These are phyloP conservation scores for Thecamonas trahens DNA, from an alignment of 78 protist species.

Conservation along the genomic window DNA sequence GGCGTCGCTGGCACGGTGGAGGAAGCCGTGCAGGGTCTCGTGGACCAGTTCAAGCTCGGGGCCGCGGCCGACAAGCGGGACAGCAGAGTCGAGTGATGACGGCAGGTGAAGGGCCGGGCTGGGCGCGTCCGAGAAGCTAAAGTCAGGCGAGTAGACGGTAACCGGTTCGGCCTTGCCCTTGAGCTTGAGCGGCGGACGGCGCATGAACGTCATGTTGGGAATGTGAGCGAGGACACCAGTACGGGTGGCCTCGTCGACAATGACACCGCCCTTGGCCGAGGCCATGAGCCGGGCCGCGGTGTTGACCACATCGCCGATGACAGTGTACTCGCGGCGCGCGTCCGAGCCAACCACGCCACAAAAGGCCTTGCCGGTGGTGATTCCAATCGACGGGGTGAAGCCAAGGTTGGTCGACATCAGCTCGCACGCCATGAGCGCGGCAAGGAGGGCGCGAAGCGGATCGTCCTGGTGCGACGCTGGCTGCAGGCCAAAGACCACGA, in stretches of 20 bases:
- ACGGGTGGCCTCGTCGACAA: slow-evolving; percentile 1
- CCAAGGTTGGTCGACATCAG: slow-evolving; percentile 18
- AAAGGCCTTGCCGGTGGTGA: slow-evolving; percentile 71
- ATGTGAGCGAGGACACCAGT: no score
- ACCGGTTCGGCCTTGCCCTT: neutral
- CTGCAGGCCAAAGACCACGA: slow-evolving; percentile 65
- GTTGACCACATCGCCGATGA: slow-evolving; percentile 38
- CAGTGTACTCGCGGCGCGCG: slow-evolving; percentile 62
- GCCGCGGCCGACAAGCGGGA: no score
- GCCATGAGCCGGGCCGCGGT: slow-evolving; percentile 19
- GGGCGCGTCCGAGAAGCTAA: no score
- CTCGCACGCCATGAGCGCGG: slow-evolving; percentile 42
- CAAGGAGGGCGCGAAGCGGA: slow-evolving; percentile 51
- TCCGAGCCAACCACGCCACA: slow-evolving; percentile 64
- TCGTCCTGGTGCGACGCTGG: slow-evolving; percentile 57
- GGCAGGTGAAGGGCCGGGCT: no score
- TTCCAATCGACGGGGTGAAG: slow-evolving; percentile 46
- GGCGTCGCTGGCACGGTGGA: no score
- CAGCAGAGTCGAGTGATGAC: no score
- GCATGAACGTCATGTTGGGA: no score
- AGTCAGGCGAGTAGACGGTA: no score
- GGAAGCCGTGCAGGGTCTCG: no score
- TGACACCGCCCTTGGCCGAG: slow-evolving; percentile 5
- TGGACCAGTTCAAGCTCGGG: no score
- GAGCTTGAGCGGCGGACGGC: neutral